A percentile compares a stretch with the other conserved stretches of the same genome.
Evolutionary conservation across 805 yeast species (phyloP).

Genomic region (Lipomyces yamadae): DNA sequence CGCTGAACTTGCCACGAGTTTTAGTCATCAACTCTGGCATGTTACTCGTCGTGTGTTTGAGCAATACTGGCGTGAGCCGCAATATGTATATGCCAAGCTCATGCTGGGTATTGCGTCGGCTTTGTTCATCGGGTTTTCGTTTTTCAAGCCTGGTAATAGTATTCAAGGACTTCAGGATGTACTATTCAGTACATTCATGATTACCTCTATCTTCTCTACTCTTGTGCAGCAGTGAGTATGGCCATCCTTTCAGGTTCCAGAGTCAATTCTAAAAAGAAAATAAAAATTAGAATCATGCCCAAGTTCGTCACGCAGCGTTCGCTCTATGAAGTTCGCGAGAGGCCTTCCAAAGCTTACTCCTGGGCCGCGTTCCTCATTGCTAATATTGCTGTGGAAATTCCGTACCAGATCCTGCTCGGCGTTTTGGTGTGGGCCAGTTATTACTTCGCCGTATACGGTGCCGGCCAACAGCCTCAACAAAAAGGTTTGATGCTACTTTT

Average conservation of each 20-base stretch:
- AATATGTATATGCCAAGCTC: conserved; percentile 45
- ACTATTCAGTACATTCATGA: conserved; percentile 60
- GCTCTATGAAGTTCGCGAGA: conserved; percentile 70
- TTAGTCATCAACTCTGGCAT: conserved; percentile 53
- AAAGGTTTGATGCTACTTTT: conserved; percentile 55
- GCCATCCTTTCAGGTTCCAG: conserved; percentile 52
- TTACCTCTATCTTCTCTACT: conserved; percentile 60
- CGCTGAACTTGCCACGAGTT: conserved; percentile 29
- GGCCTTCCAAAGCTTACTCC: conserved; percentile 70
- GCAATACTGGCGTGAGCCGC: conserved; percentile 63
- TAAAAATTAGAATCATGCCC: conserved; percentile 40
- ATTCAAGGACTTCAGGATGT: conserved; percentile 62
- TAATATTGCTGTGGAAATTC: conserved; percentile 62
- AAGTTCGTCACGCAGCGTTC: conserved; percentile 64
- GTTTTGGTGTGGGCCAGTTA: conserved; percentile 59
- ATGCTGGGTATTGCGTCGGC: conserved; percentile 1
- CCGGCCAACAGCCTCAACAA: conserved; percentile 46
- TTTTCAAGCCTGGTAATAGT: conserved; percentile 59
- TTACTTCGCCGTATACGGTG: conserved; percentile 56
- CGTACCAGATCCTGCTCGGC: conserved; percentile 57
- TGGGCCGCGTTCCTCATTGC: conserved; percentile 59
- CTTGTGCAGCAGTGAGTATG: conserved; percentile 59
- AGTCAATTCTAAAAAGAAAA: no score
- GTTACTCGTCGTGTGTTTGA: conserved; percentile 60
- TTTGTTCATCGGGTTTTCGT: conserved; percentile 61